Evolutionary conservation across 352 stramenopile species (phyloP), one percentile per base, ranked within the genome.

Genomic region (Phytophthora pisi): DNA sequence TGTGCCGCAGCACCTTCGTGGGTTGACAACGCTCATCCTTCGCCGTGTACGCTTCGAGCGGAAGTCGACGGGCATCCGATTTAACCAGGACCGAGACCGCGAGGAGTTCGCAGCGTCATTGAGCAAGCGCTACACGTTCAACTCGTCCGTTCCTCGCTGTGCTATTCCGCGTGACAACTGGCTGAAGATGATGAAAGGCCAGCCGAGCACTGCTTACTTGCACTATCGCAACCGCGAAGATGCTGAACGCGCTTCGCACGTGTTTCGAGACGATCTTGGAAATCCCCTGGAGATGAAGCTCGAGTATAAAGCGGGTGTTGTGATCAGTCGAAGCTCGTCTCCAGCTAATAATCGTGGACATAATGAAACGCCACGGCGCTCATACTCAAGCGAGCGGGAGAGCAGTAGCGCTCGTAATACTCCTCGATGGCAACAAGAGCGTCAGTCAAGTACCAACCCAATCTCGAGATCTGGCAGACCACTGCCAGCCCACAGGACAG

Each of bases 131-230:
- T 88, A 79, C 57, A 72, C 68, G n/a, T 76, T 79, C 50, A 82
- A 86, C 61, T 70, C 75, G 23, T 74, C 72, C n/a, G 66, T 78
- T 23, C 79, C 79, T 34, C 68, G 75, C 2, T 78, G 70, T n/a
- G 70, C 79, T 28, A 86, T 88, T 30, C 69, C 70, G 49, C 78
- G 70, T 23, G 78, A 84, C n/a, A 81, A 81, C 18, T 88, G 79
- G 79, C 72, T 81, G 54, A 68, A 81, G 50, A 53, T 81, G 18
- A 66, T 68, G 57, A 69, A 70, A 34, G 57, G 75, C 40, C 53
- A 66, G 36, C 43, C 61, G 26, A 54, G 62, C 4, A 23, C 60
- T 11, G 74, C 84, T 10, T 86, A 78, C 15, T 51, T 88, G 16
- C 78, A 88, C 24, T 88, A 84, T 38, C 57, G 63, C 40, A 84